These are phyloP conservation scores for Hamamelis virginiana DNA, from an alignment of 164 flowering plant species.

Conservation along the genomic window DNA sequence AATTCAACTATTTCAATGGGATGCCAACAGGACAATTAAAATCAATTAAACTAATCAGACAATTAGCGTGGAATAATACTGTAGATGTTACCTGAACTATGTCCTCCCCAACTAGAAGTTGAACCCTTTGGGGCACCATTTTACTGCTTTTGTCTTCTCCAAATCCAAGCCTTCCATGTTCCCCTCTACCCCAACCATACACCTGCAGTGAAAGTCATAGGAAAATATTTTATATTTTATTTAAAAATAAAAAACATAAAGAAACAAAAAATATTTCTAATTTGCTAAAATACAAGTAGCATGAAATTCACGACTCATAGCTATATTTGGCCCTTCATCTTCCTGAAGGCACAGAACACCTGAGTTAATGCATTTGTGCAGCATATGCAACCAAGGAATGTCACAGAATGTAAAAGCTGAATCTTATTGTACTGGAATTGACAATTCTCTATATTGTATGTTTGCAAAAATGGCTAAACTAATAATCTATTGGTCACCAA, in stretches of 20 bases:
- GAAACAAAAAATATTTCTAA: neutral
- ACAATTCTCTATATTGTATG: too few species aligned
- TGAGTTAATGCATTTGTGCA: neutral
- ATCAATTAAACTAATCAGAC: neutral
- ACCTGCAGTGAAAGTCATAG: slow-evolving; percentile 47
- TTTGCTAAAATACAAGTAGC: neutral
- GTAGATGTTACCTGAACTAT: slow-evolving; percentile 73
- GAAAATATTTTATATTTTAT: neutral
- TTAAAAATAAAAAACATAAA: neutral
- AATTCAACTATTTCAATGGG: too few species aligned
- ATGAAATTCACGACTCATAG: neutral
- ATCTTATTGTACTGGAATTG: neutral
- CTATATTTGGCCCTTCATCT: neutral
- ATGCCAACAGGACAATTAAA: too few species aligned
- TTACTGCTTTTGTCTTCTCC: slow-evolving; percentile 99
- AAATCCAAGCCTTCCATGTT: slow-evolving; percentile 99
- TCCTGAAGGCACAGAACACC: neutral
- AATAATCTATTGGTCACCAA: too few species aligned
- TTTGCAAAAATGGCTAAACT: too few species aligned
- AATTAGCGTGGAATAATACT: neutral
- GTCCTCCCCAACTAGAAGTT: slow-evolving; percentile 77
- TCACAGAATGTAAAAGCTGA: too few species aligned
- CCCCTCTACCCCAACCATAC: slow-evolving; percentile 99
- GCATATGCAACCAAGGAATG: neutral
- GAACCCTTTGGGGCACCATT: slow-evolving; percentile 96